Percentiles rank a stretch among this genome's conserved stretches.
These are phyloP conservation scores for Torulaspora globosa DNA, from an alignment of 1,139 yeast species.

Conservation along the genomic window DNA sequence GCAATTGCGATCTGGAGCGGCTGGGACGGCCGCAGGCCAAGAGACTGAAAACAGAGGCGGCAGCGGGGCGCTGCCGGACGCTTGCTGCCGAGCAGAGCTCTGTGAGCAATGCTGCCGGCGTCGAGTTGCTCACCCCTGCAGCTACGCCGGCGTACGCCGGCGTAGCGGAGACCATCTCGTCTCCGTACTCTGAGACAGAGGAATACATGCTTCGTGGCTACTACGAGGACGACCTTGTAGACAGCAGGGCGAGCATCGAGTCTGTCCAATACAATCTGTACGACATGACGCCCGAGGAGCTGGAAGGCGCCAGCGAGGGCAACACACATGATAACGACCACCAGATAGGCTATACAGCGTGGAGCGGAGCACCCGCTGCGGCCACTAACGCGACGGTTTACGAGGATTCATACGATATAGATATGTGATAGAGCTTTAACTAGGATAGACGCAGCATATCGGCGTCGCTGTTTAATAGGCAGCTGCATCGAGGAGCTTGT, in stretches of 20 bases:
- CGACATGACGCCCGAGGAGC: constrained; percentile 23
- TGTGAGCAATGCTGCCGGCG: neutral
- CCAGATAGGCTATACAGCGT: neutral
- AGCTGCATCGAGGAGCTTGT: too few relatives aligned
- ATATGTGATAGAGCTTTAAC: constrained; percentile 12
- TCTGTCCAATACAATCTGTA: constrained; percentile 20
- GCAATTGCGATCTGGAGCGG: constrained; percentile 8
- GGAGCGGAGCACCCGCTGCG: neutral
- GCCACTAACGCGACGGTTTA: constrained; percentile 7
- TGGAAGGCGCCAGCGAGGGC: constrained; percentile 8
- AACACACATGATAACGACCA: neutral
- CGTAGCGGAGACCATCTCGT: constrained; percentile 10
- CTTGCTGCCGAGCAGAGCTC: neutral
- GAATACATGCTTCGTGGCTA: constrained; percentile 29
- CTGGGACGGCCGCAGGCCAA: constrained; percentile 5
- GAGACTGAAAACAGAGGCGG: constrained; percentile 4
- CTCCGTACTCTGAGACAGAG: constrained; percentile 28
- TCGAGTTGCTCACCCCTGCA: constrained; percentile 9
- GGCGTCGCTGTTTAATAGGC: neutral
- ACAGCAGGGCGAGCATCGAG: constrained; percentile 10
- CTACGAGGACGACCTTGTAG: constrained; percentile 9
- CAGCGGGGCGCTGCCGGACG: neutral
- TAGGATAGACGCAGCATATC: neutral
- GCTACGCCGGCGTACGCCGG: constrained; percentile 6
- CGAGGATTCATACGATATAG: constrained; percentile 14